These are phyloP conservation scores for Aphanomyces cochlioides DNA, from an alignment of 352 stramenopile species.

Conservation along the genomic window DNA sequence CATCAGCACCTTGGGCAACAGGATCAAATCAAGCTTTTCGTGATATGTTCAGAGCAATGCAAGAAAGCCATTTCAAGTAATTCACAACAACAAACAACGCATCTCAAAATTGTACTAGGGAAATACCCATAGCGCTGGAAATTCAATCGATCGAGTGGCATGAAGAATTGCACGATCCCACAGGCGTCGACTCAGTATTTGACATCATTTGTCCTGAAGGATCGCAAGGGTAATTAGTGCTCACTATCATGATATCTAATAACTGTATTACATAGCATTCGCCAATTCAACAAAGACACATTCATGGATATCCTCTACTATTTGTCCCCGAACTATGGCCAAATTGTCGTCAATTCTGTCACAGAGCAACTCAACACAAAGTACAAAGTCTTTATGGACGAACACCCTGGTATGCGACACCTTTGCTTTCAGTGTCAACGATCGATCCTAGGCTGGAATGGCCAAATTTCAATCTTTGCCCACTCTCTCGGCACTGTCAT, in stretches of 20 bases:
- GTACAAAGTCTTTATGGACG: constrained; percentile 42
- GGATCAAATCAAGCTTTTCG: constrained; percentile 73
- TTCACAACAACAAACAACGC: not conserved
- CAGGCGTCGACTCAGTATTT: constrained; percentile 78
- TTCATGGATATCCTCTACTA: constrained; percentile 94
- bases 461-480: constrained; percentile 86
- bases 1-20: constrained; percentile 48
- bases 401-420: constrained; percentile 63
- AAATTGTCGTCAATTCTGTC: constrained; percentile 90
- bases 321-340: constrained; percentile 87
- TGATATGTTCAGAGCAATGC: constrained; percentile 68
- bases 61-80: constrained; percentile 64
- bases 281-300: constrained; percentile 92
- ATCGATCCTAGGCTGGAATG: constrained; percentile 58
- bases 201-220: constrained; percentile 81
- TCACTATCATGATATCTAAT: constrained; percentile 21
- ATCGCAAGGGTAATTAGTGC: constrained; percentile 45
- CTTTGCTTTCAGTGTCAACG: not conserved
- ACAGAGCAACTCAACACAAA: constrained; percentile 36
- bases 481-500: constrained; percentile 90
- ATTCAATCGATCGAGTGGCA: constrained; percentile 91
- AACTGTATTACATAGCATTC: constrained; percentile 49
- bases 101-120: constrained; percentile 8
- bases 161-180: constrained; percentile 83
- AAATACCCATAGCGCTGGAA: constrained; percentile 57